A percentile compares a stretch with the other conserved stretches of the same genome.
phyloP scores from a whole-genome alignment of 1,284 basidiomycete genomes.

The Moesziomyces sp. region DNA sequence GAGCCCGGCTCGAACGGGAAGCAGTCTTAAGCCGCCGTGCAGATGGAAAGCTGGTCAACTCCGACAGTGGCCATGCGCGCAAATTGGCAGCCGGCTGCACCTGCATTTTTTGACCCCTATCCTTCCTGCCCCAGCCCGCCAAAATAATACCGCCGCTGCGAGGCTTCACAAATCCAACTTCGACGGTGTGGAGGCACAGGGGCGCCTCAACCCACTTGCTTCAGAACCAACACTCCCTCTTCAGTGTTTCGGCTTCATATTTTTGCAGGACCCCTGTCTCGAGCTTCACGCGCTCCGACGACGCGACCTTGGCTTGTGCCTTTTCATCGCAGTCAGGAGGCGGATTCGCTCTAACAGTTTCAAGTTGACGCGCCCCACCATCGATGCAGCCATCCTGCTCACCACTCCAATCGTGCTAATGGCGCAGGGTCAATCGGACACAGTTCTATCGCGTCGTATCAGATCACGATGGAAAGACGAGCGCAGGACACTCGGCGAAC shows the following conservation, averaged over 20 bases:
- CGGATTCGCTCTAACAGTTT: neutral
- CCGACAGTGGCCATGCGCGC: neutral
- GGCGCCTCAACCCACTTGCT: no score
- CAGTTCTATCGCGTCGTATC: no score
- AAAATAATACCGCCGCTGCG: neutral
- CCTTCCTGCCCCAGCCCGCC: neutral
- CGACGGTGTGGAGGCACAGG: neutral
- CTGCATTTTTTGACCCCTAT: neutral
- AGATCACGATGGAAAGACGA: no score
- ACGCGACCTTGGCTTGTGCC: neutral
- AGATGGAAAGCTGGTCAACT: constrained; percentile 29
- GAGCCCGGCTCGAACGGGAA: neutral
- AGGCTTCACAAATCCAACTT: neutral
- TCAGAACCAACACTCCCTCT: neutral
- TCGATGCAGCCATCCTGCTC: neutral
- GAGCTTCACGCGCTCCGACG: neutral
- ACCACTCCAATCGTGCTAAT: neutral
- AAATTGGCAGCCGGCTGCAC: neutral
- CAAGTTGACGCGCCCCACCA: neutral
- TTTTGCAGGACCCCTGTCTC: no score
- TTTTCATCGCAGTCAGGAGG: neutral
- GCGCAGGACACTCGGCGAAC: neutral
- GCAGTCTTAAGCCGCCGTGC: neutral
- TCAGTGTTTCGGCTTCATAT: neutral
- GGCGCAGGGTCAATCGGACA: no score